Evolutionary conservation across 257 asterid species (phyloP).

Genomic region (Oldenlandia corymbosa): DNA sequence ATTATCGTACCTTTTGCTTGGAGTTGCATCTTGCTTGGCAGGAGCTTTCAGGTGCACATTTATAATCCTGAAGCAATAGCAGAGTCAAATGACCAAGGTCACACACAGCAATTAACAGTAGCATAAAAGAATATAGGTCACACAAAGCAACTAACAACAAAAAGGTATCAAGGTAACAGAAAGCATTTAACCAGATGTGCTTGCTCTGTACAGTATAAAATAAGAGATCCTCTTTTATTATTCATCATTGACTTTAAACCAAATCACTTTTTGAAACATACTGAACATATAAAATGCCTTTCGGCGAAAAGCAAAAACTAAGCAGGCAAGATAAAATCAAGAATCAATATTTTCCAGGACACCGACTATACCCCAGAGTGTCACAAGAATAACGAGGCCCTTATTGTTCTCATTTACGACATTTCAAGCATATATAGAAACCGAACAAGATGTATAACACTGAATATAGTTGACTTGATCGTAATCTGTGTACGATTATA

Average conservation of each 20-base stretch:
- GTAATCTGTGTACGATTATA: neutral
- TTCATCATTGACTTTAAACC: neutral
- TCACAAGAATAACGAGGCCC: neutral
- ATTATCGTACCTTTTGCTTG: conserved; percentile 56
- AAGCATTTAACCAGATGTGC: too few relatives aligned
- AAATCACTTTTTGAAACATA: neutral
- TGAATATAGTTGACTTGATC: neutral
- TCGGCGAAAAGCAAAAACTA: neutral
- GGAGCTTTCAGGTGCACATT: conserved; percentile 59
- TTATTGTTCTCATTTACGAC: neutral
- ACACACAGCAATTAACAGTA: neutral
- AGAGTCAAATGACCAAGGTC: conserved; percentile 6
- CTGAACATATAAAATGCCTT: neutral
- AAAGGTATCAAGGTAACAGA: too few relatives aligned
- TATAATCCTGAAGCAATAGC: conserved; percentile 50
- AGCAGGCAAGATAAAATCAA: neutral
- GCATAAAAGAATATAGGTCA: too few relatives aligned
- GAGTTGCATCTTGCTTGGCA: conserved; percentile 42
- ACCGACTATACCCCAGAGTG: neutral
- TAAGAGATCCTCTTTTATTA: neutral
- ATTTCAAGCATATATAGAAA: neutral
- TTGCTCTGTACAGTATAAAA: neutral
- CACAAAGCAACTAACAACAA: too few relatives aligned
- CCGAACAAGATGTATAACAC: neutral
- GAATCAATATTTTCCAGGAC: neutral